Evolutionary conservation across 106 monocot species (phyloP), one percentile per base, ranked within the genome.

Genomic region (Dendrobium officinale): DNA sequence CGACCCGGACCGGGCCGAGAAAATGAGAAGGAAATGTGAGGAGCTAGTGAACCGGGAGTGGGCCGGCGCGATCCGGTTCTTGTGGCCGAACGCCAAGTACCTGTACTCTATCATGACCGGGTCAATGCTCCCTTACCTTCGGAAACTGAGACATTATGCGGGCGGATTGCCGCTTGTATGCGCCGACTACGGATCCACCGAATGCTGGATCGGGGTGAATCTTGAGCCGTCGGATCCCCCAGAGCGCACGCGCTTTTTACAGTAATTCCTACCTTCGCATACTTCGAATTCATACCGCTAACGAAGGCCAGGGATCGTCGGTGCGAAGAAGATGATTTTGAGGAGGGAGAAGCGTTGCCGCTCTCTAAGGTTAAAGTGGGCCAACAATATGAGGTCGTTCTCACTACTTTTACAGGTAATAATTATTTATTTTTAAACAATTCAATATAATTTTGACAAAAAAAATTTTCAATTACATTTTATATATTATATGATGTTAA

Each of bases 31-130:
- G 18, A 77, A 49, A 43, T 92, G 89, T 79, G 27, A 41, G 72
- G 83, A 77, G 79, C 80, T 92, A 5, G 26, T 77, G 74, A 31
- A 9, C 2, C 24, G 5, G 13, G 44, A 67, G n/a, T 92, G 91
- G 91, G 0, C 44, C 11, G 43, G 75, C 0, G 43, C 67, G 78
- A 81, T 92, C 4, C 91, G 89, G 0, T 19, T 20, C 64, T 80
- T 92, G 33, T 92, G 89, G 91, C 91, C 91, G 3, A 89, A 88
- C 55, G 91, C 89, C 54, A 92, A 92, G 79, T 92, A 89, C 83
- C 18, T 89, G 10, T 89, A 85, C 72, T 82, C 85, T 8, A 89
- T 92, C 7, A 83, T 92, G 87, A 92, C 89, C 0, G 91, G 91
- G 4, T 87, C 91, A 6, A 92, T 92, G 91, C 79, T 72, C 74